Conservation (phyloP, 2,329 filamentous ascomycete genomes). For the Calonectria fujianensis region DNA sequence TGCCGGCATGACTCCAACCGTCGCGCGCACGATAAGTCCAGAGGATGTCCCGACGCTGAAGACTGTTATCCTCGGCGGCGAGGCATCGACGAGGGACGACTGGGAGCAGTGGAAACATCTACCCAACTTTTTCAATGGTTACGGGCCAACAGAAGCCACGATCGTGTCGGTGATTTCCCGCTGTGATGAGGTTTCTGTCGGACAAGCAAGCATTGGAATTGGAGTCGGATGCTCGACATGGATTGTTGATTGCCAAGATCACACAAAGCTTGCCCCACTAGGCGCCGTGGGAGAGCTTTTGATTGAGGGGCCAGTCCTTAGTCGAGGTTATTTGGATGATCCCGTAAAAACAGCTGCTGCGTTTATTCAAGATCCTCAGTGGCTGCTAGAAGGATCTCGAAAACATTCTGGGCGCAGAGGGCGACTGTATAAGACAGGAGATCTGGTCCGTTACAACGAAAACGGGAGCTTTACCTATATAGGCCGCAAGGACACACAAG, state of each 20-base stretch:
- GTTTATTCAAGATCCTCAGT: slow-evolving; percentile 8
- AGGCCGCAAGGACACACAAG: neutral
- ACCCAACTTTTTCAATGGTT: slow-evolving; percentile 34
- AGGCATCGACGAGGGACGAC: neutral
- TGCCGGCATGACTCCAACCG: neutral
- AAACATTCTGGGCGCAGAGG: neutral
- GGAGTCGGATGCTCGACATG: slow-evolving; percentile 25
- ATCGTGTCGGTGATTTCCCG: neutral
- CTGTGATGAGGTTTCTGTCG: neutral
- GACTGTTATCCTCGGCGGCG: neutral
- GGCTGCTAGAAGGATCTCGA: slow-evolving; percentile 17
- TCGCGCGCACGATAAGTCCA: neutral
- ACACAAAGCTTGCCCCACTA: slow-evolving; percentile 19
- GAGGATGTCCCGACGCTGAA: neutral
- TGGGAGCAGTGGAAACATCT: neutral
- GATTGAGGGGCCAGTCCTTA: slow-evolving; percentile 21
- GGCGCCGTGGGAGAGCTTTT: slow-evolving; percentile 35
- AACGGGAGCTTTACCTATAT: slow-evolving; percentile 63
- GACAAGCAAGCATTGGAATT: slow-evolving; percentile 18
- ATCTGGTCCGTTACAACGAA: slow-evolving; percentile 64
- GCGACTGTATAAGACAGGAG: slow-evolving; percentile 66
- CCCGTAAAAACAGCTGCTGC: neutral
- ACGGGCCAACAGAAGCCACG: slow-evolving; percentile 46
- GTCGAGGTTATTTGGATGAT: slow-evolving; percentile 24
- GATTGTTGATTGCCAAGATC: slow-evolving; percentile 32